Evolutionary conservation across 2,329 filamentous ascomycete genomes (phyloP).

Genomic region (Ophiocordyceps camponoti-leonardi): DNA sequence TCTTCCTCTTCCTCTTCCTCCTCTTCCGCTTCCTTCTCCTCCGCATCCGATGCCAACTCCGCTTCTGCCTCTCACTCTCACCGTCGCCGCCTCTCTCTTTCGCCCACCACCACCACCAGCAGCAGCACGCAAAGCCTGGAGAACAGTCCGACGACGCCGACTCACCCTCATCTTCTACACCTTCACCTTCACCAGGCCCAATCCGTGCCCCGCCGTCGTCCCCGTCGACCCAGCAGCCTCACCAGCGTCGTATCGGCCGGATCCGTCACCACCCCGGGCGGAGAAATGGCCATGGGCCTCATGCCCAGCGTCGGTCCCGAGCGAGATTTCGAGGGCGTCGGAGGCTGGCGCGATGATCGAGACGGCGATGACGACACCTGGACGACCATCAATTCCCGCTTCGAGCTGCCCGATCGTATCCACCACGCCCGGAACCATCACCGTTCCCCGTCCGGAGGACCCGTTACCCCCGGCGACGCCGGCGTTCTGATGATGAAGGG

Average conservation of each 20-base stretch:
- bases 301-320: slow-evolving; percentile 31
- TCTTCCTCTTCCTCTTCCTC: neutral
- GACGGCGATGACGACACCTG: slow-evolving; percentile 26
- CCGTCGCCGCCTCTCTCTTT: slow-evolving; percentile 4
- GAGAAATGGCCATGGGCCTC: slow-evolving; percentile 21
- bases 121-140: slow-evolving; percentile 6
- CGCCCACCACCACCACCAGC: slow-evolving; percentile 6
- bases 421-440: slow-evolving; percentile 21
- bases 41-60: too few species aligned
- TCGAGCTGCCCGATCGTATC: slow-evolving; percentile 29
- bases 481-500: slow-evolving; percentile 27
- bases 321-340: slow-evolving; percentile 41
- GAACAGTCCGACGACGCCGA: slow-evolving; percentile 4
- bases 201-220: slow-evolving; percentile 8
- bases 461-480: slow-evolving; percentile 21
- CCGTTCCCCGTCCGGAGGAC: slow-evolving; percentile 22
- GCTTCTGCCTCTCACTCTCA: neutral
- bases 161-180: slow-evolving; percentile 1
- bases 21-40: too few species aligned
- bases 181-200: neutral
- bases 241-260: slow-evolving; percentile 14
- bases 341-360: slow-evolving; percentile 32
- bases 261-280: slow-evolving; percentile 15
- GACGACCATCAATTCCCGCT: slow-evolving; percentile 33
- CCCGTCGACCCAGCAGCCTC: slow-evolving; percentile 18